Conservation (phyloP, 1,284 basidiomycete genomes). For the Cerrena zonata region DNA sequence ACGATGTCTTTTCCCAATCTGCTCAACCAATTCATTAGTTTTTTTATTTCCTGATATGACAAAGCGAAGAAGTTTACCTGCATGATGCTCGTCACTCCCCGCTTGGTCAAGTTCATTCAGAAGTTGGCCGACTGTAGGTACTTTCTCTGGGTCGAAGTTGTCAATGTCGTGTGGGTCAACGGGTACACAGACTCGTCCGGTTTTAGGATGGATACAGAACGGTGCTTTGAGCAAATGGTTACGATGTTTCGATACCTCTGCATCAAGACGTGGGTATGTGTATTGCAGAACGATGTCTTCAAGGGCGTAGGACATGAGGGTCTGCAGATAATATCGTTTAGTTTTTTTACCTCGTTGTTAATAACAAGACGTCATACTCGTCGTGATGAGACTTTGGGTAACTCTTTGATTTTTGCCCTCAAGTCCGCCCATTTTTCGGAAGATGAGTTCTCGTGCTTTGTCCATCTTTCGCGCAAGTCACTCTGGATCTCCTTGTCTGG, state of each 20-base stretch:
- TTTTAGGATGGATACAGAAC: slow-evolving; percentile 95
- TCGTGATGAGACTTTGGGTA: slow-evolving; percentile 25
- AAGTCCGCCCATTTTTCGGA: slow-evolving; percentile 73
- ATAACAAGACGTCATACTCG: slow-evolving; percentile 23
- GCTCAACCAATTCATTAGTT: slow-evolving; percentile 1
- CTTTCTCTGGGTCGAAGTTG: slow-evolving; percentile 77
- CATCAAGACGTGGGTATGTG: slow-evolving; percentile 93
- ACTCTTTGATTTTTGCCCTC: slow-evolving; percentile 32
- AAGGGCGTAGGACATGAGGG: slow-evolving; percentile 41
- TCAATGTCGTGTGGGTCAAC: slow-evolving; percentile 77
- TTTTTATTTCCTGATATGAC: too few relatives aligned
- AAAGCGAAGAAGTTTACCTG: too few relatives aligned
- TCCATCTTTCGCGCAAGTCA: slow-evolving; percentile 59
- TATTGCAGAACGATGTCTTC: slow-evolving; percentile 92
- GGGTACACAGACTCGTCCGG: slow-evolving; percentile 92
- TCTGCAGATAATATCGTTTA: slow-evolving; percentile 23
- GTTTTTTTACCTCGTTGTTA: background rate
- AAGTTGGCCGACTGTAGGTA: slow-evolving; percentile 84
- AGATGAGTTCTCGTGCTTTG: slow-evolving; percentile 50
- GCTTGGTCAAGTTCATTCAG: slow-evolving; percentile 70
- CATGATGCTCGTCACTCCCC: slow-evolving; percentile 38
- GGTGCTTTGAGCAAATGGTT: slow-evolving; percentile 98
- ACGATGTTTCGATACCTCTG: slow-evolving; percentile 93
- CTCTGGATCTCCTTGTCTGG: slow-evolving; percentile 53
- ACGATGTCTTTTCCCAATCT: slow-evolving; percentile 70